Base-by-base conservation (phyloP, 2,329 filamentous ascomycete genomes). In the Neophaeococcomyces mojaviensis region DNA sequence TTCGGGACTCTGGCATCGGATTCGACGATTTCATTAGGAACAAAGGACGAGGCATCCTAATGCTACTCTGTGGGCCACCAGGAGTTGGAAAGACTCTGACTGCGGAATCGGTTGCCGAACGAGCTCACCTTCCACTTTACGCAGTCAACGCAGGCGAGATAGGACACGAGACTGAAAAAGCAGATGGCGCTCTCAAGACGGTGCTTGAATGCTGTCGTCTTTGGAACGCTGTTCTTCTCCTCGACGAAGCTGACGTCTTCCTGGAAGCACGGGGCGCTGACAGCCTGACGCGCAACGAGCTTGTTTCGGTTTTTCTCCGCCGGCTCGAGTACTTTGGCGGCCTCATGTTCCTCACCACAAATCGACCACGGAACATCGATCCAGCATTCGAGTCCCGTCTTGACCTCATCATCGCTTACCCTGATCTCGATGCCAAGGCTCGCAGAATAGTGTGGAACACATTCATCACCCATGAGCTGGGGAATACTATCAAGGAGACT, bases 31-130 rank as follows among this genome's bases (percentile, higher is more conserved):
- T 76, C 16, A 69, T 77, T 20, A 62, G 68, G 24, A 73, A 71
- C 22, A 77, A 77, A 53, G 74, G 74, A 12, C 64, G 65, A 13
- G 73, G 74, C 7, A 66, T 76, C 44, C 72, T 51, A 13, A 46
- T 55, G 10, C 49, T 55, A 12, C 64, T 77, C 1, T 66, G 63
- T 36, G 73, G 72, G 2, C 69, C 69, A 0, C 73, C 74, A 0
- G 74, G 74, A 2, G 71, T 75, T 1, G 74, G 74, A 9, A 78
- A 78, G 60, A 77, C 74, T 0, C 55, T 72, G 16, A 74, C 72
- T 2, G 69, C 68, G 4, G 72, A 74, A 52, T 67, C 64, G 47
- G 64, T 74, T 19, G 72, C 74, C 1, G 73, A 76, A 59, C 61
- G 73, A 18, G 69, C 68, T 33, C 67, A 66, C 20, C 68, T 70